Evolutionary conservation across 768 basidiomycete genomes (phyloP).

Genomic region (Botryobasidium botryosum): DNA sequence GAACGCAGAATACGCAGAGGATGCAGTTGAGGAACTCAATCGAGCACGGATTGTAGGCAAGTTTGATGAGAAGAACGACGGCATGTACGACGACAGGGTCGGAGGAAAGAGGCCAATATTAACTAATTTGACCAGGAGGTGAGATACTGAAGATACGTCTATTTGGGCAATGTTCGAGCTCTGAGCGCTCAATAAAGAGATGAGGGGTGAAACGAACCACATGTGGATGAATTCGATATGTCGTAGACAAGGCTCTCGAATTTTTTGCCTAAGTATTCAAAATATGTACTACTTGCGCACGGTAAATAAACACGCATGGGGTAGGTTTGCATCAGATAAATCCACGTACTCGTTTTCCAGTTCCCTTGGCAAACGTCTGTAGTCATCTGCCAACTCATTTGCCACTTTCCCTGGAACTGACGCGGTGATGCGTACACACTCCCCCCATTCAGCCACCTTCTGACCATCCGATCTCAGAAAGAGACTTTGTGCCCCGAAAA

Average conservation of each 20-base stretch:
- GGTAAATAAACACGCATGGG: slow-evolving; percentile 8
- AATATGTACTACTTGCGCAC: slow-evolving; percentile 23
- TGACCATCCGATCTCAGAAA: background rate
- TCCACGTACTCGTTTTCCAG: background rate
- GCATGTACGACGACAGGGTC: slow-evolving; percentile 30
- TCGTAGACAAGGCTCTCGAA: slow-evolving; percentile 34
- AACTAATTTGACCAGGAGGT: slow-evolving; percentile 47
- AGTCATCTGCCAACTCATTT: too few relatives aligned
- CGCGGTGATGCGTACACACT: background rate
- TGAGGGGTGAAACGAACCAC: slow-evolving; percentile 26
- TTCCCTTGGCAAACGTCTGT: too few relatives aligned
- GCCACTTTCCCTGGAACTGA: background rate
- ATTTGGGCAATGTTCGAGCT: slow-evolving; percentile 6
- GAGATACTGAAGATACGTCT: slow-evolving; percentile 28
- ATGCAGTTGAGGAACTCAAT: slow-evolving; percentile 13
- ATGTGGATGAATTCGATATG: slow-evolving; percentile 22
- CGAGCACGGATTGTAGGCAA: slow-evolving; percentile 33
- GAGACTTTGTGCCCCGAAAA: too few relatives aligned
- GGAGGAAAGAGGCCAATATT: slow-evolving; percentile 53
- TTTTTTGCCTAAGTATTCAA: slow-evolving; percentile 33
- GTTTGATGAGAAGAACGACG: slow-evolving; percentile 48
- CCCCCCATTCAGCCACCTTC: background rate
- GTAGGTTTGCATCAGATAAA: slow-evolving; percentile 8
- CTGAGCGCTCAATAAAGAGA: background rate
- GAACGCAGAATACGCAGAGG: slow-evolving; percentile 27